phyloP scores from a whole-genome alignment of 1,284 basidiomycete species.

The Xerocomus nothofagi region DNA sequence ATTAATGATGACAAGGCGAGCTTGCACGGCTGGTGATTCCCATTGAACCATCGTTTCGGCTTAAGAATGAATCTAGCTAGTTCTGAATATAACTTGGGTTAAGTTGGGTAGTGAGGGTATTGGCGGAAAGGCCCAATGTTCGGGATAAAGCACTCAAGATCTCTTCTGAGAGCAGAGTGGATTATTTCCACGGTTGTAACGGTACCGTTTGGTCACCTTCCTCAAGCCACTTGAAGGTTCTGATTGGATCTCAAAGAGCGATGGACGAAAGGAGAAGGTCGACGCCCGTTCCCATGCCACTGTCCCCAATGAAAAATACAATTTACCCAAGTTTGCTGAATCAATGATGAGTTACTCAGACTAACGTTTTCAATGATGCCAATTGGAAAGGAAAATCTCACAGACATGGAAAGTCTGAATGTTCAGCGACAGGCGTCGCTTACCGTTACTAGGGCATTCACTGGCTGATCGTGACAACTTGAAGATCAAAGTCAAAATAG shows the following conservation, averaged over 20 bases:
- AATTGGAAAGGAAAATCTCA: constrained; percentile 9
- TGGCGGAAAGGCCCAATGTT: neutral
- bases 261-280: too few species aligned
- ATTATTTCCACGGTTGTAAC: neutral
- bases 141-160: neutral
- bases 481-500: too few species aligned
- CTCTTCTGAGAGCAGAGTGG: neutral
- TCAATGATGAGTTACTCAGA: too few species aligned
- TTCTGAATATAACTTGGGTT: neutral
- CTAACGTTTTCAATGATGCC: too few species aligned
- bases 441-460: too few species aligned
- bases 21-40: neutral
- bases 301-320: neutral
- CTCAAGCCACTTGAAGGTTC: neutral
- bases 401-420: too few species aligned
- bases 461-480: too few species aligned
- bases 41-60: constrained; percentile 16
- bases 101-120: neutral
- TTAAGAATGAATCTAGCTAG: neutral
- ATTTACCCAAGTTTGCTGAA: too few species aligned
- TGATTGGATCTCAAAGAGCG: neutral
- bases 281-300: neutral
- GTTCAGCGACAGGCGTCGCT: too few species aligned
- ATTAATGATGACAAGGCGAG: neutral
- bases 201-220: neutral